phyloP scores from a whole-genome alignment of 2,329 filamentous ascomycete species.

The Microdochium paspali region DNA sequence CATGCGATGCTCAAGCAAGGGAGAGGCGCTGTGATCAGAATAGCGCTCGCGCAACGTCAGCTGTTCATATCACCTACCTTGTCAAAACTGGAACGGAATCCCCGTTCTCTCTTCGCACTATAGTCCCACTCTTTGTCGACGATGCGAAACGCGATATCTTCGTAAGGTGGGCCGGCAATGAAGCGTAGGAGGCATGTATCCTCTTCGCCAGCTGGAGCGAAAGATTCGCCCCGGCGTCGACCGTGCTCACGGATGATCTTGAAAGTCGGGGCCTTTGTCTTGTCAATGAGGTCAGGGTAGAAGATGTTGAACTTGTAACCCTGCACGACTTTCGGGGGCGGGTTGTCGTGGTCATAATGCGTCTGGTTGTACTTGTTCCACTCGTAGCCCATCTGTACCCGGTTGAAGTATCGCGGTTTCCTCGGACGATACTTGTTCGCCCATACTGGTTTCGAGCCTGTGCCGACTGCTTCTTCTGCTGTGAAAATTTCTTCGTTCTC shows the following conservation, averaged over 20 bases:
- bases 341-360: constrained; percentile 97
- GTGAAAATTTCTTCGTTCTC: constrained; percentile 96
- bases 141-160: constrained; percentile 94
- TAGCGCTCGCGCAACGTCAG: background rate
- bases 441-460: constrained; percentile 62
- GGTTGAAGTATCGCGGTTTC: constrained; percentile 95
- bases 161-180: constrained; percentile 88
- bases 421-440: constrained; percentile 76
- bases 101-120: constrained; percentile 86
- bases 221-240: constrained; percentile 79
- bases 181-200: constrained; percentile 96
- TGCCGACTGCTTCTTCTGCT: constrained; percentile 71
- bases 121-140: constrained; percentile 99
- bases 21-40: constrained; percentile 3
- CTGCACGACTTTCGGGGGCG: constrained; percentile 94
- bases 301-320: constrained; percentile 99
- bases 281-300: constrained; percentile 94
- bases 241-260: constrained; percentile 92
- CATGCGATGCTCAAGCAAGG: constrained; percentile 9
- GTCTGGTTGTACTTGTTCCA: constrained; percentile 99
- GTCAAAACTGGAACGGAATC: constrained; percentile 94
- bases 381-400: constrained; percentile 97
- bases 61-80: constrained; percentile 55
- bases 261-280: constrained; percentile 88
- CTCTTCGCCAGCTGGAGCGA: constrained; percentile 87